Base-by-base conservation (phyloP, 2,329 filamentous ascomycete genomes). In the Xylariales sp. region DNA sequence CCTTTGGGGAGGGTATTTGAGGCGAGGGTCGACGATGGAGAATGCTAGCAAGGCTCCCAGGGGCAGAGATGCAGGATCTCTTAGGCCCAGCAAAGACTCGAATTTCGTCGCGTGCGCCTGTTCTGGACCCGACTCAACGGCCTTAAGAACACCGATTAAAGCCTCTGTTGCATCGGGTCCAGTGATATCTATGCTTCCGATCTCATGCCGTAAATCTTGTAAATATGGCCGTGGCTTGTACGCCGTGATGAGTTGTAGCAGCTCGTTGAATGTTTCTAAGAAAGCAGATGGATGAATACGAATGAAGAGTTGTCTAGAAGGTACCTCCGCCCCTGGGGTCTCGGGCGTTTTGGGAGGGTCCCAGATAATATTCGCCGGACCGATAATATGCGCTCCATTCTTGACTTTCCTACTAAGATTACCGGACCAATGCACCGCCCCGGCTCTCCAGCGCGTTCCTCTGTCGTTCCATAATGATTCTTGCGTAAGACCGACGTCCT, bases 201-300 rank as follows among this genome's bases (percentile, higher is more conserved):
- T 83, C 72, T 93, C 90, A 67, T 89, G 92, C 0, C 91, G 87
- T 41, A 93, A 77, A 73, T 93, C 91, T 72, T 92, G 89, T 7
- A 92, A 82, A 36, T 85, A 86, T 6, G 92, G 83, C 4, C 83
- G 81, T 1, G 90, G 90, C 46, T 84, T 89, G 71, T 88, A 86
- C 69, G 86, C 84, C 74, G 87, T 90, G 18, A 83, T 82, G 1
- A 89, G 78, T 2, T 83, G 82, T 16, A 89, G 74, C 1, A 93
- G 78, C 67, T 91, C 85, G 28, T 89, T 83, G 83, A 92, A 94
- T 0, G 90, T 78, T 72, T 92, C 87, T 1, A 89, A 80, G 74
- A 93, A 95, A 6, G 91, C 91, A 23, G 94, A 91, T 1, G 96
- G 96, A 77, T 98, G 95, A 1, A 95, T 82, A 62, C 94, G 86